Base-by-base conservation (phyloP, 306 rosid species). In the Cercis canadensis region DNA sequence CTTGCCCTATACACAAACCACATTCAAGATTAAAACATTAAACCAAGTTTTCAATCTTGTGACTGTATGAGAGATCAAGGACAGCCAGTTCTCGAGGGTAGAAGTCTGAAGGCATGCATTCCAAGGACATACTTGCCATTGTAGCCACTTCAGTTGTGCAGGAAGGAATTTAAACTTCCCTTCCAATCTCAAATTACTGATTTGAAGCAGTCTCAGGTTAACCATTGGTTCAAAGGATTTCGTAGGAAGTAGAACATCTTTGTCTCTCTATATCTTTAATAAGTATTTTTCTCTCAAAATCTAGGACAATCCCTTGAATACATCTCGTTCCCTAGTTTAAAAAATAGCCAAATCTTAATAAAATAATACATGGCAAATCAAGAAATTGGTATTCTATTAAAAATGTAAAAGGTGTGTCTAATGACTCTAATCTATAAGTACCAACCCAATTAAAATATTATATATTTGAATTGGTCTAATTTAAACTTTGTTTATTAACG, bases 121-220 rank as follows among this genome's bases (percentile, higher is more conserved):
- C 80, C n/a, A 70, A 54, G 89, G 85, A 64, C 96, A 87, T 12
- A 67, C 85, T 73, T 67, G 85, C 96, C 92, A 89, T 52, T 89
- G 86, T 45, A 89, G 70, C 92, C 90, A 89, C 80, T 73, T 89
- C 74, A 89, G 54, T 50, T 57, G 67, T n/a, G 68, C 60, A 5
- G 96, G 92, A 49, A 89, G 81, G 46, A 8, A 60, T 57, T 66
- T 55, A 36, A 66, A 59, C 46, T 57, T 54, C 3, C 96, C 96
- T 78, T 78, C 69, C 75, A 87, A 58, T 58, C 76, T 69, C 73
- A 71, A 39, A 70, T 83, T 15, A 68, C 87, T 85, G 54, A 87
- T 85, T 76, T 87, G 85, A 57, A 89, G 96, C 61, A 79, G 65
- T 66, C 83, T 70, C 64, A 87, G 67, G 6, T 68, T 75, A 47